phyloP scores from a whole-genome alignment of 2,329 filamentous ascomycete species.

The Aspergillus quadricinctus region DNA sequence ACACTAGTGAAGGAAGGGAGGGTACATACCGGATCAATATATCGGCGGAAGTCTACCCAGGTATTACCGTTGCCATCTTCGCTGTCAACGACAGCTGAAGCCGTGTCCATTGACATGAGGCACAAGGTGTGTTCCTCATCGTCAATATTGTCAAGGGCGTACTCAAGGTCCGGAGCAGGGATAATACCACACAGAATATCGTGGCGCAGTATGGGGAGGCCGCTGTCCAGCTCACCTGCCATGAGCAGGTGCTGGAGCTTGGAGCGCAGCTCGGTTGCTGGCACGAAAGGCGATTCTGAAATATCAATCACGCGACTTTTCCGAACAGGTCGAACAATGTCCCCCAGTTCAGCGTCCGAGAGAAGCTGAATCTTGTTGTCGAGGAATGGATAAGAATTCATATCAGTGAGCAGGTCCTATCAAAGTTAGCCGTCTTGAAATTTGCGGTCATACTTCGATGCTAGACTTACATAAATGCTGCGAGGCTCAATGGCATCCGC shows the following conservation, averaged over 20 bases:
- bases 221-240: slow-evolving; percentile 86
- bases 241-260: slow-evolving; percentile 80
- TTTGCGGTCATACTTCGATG: not conserved
- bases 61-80: slow-evolving; percentile 53
- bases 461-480: slow-evolving; percentile 72
- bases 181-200: slow-evolving; percentile 83
- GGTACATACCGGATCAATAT: slow-evolving; percentile 74
- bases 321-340: slow-evolving; percentile 74
- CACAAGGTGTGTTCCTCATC: slow-evolving; percentile 70
- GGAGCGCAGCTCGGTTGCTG: slow-evolving; percentile 68
- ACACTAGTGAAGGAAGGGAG: not conserved
- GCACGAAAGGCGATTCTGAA: slow-evolving; percentile 72
- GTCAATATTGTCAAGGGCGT: slow-evolving; percentile 76
- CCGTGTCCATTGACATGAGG: slow-evolving; percentile 68
- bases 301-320: slow-evolving; percentile 83
- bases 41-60: slow-evolving; percentile 81
- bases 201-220: slow-evolving; percentile 77
- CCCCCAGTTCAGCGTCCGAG: slow-evolving; percentile 81
- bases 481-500: slow-evolving; percentile 90
- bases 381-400: slow-evolving; percentile 97
- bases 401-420: slow-evolving; percentile 83
- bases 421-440: slow-evolving; percentile 13
- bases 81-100: slow-evolving; percentile 55
- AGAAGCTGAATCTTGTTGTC: slow-evolving; percentile 91
- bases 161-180: slow-evolving; percentile 89